A percentile compares a stretch with the other conserved stretches of the same genome.
These are phyloP conservation scores for Dictyostelium purpureum DNA, from an alignment of 78 protist genomes.

Conservation along the genomic window DNA sequence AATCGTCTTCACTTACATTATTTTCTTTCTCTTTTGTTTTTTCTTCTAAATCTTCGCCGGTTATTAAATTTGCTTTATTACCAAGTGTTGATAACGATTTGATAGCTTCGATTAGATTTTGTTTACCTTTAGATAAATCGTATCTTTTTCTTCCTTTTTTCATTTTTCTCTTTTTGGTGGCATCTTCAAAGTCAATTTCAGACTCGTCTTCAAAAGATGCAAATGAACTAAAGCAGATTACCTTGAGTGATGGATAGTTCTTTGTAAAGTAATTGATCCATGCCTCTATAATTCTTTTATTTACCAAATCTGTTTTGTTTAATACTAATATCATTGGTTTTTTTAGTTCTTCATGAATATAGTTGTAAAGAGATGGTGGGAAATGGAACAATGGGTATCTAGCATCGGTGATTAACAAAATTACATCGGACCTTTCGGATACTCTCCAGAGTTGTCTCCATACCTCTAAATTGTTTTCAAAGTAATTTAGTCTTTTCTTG, in stretches of 20 bases:
- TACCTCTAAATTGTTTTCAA: slow-evolving; percentile 92
- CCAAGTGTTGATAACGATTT: slow-evolving; percentile 14
- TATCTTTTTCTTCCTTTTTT: slow-evolving; percentile 79
- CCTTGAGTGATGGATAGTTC: slow-evolving; percentile 24
- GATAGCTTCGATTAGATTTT: slow-evolving; percentile 21
- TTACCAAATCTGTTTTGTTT: slow-evolving; percentile 88
- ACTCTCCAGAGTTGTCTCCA: slow-evolving; percentile 95
- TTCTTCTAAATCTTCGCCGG: neutral
- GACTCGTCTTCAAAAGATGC: neutral
- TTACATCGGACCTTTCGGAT: slow-evolving; percentile 86
- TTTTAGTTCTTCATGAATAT: slow-evolving; percentile 30
- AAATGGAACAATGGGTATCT: slow-evolving; percentile 91
- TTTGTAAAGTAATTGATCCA: slow-evolving; percentile 76
- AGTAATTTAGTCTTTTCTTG: slow-evolving; percentile 72
- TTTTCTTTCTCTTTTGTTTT: neutral
- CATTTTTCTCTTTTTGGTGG: slow-evolving; percentile 13
- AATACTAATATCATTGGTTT: slow-evolving; percentile 88
- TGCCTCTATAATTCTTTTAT: slow-evolving; percentile 39
- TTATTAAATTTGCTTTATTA: neutral
- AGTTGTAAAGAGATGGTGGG: slow-evolving; percentile 84
- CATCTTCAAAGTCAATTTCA: neutral
- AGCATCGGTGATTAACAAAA: slow-evolving; percentile 87
- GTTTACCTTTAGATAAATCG: slow-evolving; percentile 29
- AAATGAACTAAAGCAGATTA: slow-evolving; percentile 45
- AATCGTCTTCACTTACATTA: neutral